A percentile compares a stretch with the other conserved stretches of the same genome.
These are phyloP conservation scores for Bruguiera gymnorhiza DNA, from an alignment of 345 rosid genomes.

Conservation along the genomic window DNA sequence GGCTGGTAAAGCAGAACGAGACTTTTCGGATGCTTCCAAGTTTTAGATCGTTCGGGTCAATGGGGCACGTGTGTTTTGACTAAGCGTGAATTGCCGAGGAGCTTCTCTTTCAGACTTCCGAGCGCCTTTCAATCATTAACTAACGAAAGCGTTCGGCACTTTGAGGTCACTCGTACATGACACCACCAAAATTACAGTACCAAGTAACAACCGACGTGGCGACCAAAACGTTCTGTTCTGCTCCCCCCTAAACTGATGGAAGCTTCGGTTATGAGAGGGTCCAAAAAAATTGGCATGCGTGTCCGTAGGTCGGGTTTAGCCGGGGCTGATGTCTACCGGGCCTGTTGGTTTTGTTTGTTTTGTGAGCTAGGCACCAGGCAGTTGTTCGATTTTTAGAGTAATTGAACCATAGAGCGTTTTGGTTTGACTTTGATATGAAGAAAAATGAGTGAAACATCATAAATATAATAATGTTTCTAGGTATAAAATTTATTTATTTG, in stretches of 20 bases:
- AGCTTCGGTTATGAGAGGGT: neutral
- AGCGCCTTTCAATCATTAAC: no score
- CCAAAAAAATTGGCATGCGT: neutral
- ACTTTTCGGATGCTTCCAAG: constrained; percentile 22
- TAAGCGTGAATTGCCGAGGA: constrained; percentile 5
- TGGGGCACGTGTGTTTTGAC: constrained; percentile 26
- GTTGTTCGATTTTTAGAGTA: no score
- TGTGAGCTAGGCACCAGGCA: no score
- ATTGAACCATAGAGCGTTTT: no score
- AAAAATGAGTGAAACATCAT: no score
- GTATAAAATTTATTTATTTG: no score
- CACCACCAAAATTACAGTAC: no score
- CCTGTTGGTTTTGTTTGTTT: neutral
- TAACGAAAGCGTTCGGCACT: no score
- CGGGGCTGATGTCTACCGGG: neutral
- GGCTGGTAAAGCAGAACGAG: neutral
- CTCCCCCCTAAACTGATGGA: neutral
- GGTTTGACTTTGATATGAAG: no score
- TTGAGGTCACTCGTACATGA: no score
- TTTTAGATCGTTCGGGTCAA: constrained; percentile 11
- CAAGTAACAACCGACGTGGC: neutral
- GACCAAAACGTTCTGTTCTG: neutral
- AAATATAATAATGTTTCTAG: no score
- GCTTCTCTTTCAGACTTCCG: no score
- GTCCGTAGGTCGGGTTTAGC: neutral